Evolutionary conservation across 164 flowering plant species (phyloP).

Genomic region (Macadamia tetraphylla): DNA sequence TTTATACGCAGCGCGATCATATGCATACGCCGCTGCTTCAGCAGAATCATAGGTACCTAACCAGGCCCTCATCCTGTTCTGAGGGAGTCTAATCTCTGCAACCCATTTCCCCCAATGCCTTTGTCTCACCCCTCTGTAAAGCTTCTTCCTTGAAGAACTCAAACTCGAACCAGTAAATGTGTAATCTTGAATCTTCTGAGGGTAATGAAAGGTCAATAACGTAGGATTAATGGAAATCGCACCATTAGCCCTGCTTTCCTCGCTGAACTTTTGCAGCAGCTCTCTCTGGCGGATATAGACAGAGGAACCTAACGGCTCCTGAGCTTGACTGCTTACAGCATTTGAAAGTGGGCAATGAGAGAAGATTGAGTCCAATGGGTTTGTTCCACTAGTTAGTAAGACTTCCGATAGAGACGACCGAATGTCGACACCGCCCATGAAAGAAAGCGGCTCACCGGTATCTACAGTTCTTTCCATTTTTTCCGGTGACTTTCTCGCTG

Average conservation of each 20-base stretch:
- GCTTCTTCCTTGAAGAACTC: slow-evolving; percentile 43
- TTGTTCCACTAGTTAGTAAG: slow-evolving; percentile 41
- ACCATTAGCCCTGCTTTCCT: slow-evolving; percentile 23
- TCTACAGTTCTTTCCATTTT: slow-evolving; percentile 24
- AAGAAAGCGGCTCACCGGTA: slow-evolving; percentile 10
- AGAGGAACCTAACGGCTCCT: slow-evolving; percentile 63
- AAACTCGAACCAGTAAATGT: background rate
- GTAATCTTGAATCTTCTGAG: slow-evolving; percentile 8
- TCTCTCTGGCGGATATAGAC: slow-evolving; percentile 73
- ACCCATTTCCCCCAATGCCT: slow-evolving; percentile 99
- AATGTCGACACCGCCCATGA: slow-evolving; percentile 19
- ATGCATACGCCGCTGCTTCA: slow-evolving; percentile 91
- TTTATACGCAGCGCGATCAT: slow-evolving; percentile 88
- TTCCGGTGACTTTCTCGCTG: background rate
- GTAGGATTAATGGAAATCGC: background rate
- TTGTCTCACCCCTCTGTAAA: slow-evolving; percentile 95
- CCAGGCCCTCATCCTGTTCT: slow-evolving; percentile 89
- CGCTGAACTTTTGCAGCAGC: slow-evolving; percentile 43
- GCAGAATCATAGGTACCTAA: slow-evolving; percentile 85
- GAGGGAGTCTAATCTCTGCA: slow-evolving; percentile 92
- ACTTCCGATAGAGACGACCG: slow-evolving; percentile 53
- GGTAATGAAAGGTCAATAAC: slow-evolving; percentile 1
- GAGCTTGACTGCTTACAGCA: slow-evolving; percentile 11
- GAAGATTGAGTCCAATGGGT: slow-evolving; percentile 64
- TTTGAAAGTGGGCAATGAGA: slow-evolving; percentile 31